A percentile compares a stretch with the other conserved stretches of the same genome.
Conservation (phyloP, 192 early-diverging fungal species). For the Coemansia sp. region DNA sequence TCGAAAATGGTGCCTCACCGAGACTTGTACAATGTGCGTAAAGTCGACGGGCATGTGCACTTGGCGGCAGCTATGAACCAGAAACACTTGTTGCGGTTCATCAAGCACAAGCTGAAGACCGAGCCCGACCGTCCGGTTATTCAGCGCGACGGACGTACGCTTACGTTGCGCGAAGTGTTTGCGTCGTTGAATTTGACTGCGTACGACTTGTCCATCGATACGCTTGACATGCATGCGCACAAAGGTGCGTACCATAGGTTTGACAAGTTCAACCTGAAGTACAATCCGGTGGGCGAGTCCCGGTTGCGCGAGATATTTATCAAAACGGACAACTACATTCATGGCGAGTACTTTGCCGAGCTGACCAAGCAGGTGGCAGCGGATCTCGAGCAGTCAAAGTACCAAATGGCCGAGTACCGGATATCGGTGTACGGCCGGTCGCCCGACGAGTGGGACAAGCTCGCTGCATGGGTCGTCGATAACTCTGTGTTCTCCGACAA, state of each 20-base stretch:
- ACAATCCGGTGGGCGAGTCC: constrained; percentile 93
- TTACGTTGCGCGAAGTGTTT: constrained; percentile 84
- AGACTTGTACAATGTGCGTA: constrained; percentile 97
- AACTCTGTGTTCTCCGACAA: constrained; percentile 89
- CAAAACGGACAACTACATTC: constrained; percentile 90
- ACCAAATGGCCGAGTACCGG: constrained; percentile 93
- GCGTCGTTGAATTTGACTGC: constrained; percentile 86
- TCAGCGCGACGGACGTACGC: constrained; percentile 77
- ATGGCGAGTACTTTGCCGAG: constrained; percentile 87
- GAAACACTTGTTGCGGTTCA: constrained; percentile 92
- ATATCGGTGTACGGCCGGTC: constrained; percentile 91
- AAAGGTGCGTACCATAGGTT: constrained; percentile 95
- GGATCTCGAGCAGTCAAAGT: constrained; percentile 90
- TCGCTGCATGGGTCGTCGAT: constrained; percentile 88
- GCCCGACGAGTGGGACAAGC: constrained; percentile 86
- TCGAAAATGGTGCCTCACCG: constrained; percentile 90
- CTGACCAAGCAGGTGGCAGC: constrained; percentile 88
- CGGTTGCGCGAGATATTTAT: constrained; percentile 93
- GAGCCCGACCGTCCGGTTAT: constrained; percentile 76
- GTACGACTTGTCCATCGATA: constrained; percentile 93
- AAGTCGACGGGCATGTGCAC: constrained; percentile 97
- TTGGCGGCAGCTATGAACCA: constrained; percentile 94
- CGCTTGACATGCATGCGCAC: constrained; percentile 96
- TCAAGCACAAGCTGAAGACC: constrained; percentile 87
- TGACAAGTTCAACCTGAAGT: constrained; percentile 97